Evolutionary conservation across 345 rosid genomes (phyloP).

Genomic region (Boechera retrofracta): DNA sequence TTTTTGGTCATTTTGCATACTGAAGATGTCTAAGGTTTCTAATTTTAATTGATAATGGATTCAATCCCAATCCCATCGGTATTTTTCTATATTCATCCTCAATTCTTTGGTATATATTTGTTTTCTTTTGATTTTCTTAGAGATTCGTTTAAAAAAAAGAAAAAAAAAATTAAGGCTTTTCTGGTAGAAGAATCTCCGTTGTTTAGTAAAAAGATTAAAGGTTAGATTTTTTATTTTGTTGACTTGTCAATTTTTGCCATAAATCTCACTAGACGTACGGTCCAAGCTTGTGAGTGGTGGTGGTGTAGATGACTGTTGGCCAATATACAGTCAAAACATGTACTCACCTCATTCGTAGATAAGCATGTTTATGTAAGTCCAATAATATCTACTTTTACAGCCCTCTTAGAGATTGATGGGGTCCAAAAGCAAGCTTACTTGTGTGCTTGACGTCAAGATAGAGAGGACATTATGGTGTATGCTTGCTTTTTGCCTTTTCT

Average conservation of each 20-base stretch:
- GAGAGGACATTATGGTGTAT: conserved; percentile 61
- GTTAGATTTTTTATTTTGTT: background rate
- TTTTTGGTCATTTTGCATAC: too few relatives aligned
- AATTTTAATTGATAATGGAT: too few relatives aligned
- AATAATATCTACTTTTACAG: conserved; percentile 39
- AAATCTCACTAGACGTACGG: conserved; percentile 33
- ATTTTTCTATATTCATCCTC: background rate
- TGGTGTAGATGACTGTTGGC: conserved; percentile 58
- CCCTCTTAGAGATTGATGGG: conserved; percentile 80
- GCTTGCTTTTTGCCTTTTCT: too few relatives aligned
- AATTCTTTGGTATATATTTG: too few relatives aligned
- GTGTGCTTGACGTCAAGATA: conserved; percentile 82
- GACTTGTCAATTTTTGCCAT: background rate
- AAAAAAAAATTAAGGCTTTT: background rate
- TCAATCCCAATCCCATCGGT: too few relatives aligned
- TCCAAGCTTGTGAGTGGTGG: conserved; percentile 76
- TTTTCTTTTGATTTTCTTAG: too few relatives aligned
- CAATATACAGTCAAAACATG: conserved; percentile 45
- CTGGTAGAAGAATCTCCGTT: background rate
- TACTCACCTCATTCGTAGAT: conserved; percentile 58
- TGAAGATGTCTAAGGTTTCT: too few relatives aligned
- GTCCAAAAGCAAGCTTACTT: conserved; percentile 59
- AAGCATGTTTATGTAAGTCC: conserved; percentile 66
- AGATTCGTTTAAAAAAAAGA: too few relatives aligned
- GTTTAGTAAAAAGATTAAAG: too few relatives aligned